These are phyloP conservation scores for Nicotiana obtusifolia DNA, from an alignment of 257 asterid species.

Conservation along the genomic window DNA sequence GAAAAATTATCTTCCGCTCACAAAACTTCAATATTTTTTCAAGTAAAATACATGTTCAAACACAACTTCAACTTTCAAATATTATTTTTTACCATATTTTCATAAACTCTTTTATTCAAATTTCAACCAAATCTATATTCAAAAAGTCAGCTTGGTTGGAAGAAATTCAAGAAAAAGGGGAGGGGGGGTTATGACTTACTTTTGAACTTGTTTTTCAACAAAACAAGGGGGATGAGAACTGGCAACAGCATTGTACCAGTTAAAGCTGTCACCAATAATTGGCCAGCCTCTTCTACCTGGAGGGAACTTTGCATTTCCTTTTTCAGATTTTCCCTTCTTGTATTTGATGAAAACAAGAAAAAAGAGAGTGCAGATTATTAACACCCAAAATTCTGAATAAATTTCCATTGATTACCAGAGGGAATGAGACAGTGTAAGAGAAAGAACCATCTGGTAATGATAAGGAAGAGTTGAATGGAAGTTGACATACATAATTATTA, in stretches of 20 bases:
- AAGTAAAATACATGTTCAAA: too few relatives aligned
- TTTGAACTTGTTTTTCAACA: slow-evolving; percentile 62
- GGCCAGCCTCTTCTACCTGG: slow-evolving; percentile 89
- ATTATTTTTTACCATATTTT: too few relatives aligned
- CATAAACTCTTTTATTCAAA: too few relatives aligned
- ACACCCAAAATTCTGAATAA: neutral
- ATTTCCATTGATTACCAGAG: neutral
- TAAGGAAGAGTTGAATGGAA: slow-evolving; percentile 5
- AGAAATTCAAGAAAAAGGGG: neutral
- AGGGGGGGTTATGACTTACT: slow-evolving; percentile 22
- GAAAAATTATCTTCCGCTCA: too few relatives aligned
- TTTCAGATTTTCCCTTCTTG: neutral
- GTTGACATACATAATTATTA: slow-evolving; percentile 26
- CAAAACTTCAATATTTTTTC: too few relatives aligned
- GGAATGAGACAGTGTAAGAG: neutral
- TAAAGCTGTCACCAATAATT: slow-evolving; percentile 63
- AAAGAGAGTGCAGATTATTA: slow-evolving; percentile 11
- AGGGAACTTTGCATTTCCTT: slow-evolving; percentile 37
- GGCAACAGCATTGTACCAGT: slow-evolving; percentile 81
- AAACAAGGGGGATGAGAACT: slow-evolving; percentile 80
- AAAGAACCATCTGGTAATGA: neutral
- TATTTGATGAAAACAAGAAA: neutral
- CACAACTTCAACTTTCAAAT: too few relatives aligned
- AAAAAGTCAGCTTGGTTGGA: neutral
- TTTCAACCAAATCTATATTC: too few relatives aligned